Evolutionary conservation across 352 stramenopile genomes (phyloP), one percentile per base, ranked within the genome.

Genomic region (Phytophthora syringae): DNA sequence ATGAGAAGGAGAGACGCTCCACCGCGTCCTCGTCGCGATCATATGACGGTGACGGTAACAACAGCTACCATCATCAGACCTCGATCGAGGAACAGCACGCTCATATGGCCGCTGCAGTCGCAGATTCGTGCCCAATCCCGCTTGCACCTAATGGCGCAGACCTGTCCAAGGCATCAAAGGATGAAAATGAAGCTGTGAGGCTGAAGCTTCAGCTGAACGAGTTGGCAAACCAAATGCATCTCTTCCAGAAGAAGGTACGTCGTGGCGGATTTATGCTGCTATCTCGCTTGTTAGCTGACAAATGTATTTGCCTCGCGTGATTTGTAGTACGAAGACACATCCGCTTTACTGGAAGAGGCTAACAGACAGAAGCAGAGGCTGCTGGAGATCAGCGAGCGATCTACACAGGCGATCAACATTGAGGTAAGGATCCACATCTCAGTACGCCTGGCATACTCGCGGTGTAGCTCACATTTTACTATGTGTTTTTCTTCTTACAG

Each of bases 361-460:
- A 84, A 73, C 18, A 69, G 71, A 34, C 76, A 89, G 62, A 88
- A 89, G 57, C 79, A 85, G 52, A 77, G 70, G 7, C 53, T 90
- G 12, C 74, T 89, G 44, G 72, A 85, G 25, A 56, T 88, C 13
- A 74, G 60, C 32, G 69, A 82, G 20, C 64, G 63, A 24, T 76
- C 79, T 20, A 60, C 69, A 0, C 66, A 81, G 28, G 69, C 70
- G 2, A 60, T 93, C 16, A 93, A 92, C 64, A 71, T 88, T 40
- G 84, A 93, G 83, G 83, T 91, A 75, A 39, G 11, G 20, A 32
- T 44, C 47, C 4, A 20, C 36, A 11, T 42, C 15, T 20, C 7
- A 42, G 36, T 15, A 4, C 27, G n/a, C n/a, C 32, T 37, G 12
- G 7, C 11, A 12, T 39, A 53, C 10, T 21, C 37, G 16, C 15